Evolutionary conservation across 2,329 filamentous ascomycete species (phyloP).

Genomic region (Colletotrichum acutatum): DNA sequence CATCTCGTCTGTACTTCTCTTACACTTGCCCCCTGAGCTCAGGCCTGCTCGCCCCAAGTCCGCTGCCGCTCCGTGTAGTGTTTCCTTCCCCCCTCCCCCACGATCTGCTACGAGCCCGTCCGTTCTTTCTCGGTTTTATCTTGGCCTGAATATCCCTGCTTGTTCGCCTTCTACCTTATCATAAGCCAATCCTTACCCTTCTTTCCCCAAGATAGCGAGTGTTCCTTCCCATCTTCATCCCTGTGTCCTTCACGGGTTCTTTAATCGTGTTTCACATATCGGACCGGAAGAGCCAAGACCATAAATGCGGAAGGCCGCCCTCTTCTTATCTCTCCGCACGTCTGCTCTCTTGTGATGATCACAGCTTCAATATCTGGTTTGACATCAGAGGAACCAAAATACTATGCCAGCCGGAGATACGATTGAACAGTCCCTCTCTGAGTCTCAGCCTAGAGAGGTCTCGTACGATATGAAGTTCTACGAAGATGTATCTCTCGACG

Average conservation of each 20-base stretch:
- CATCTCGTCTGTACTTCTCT: slow-evolving; percentile 25
- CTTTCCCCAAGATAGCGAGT: slow-evolving; percentile 15
- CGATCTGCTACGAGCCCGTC: slow-evolving; percentile 11
- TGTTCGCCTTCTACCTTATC: neutral
- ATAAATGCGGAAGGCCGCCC: slow-evolving; percentile 16
- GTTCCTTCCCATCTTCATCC: neutral
- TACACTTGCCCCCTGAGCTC: slow-evolving; percentile 19
- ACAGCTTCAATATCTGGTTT: neutral
- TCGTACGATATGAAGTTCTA: slow-evolving; percentile 25
- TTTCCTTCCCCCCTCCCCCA: neutral
- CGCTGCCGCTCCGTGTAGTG: neutral
- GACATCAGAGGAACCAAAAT: neutral
- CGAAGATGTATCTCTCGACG: slow-evolving; percentile 40
- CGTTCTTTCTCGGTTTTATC: slow-evolving; percentile 19
- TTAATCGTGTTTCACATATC: slow-evolving; percentile 19
- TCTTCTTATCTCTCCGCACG: neutral
- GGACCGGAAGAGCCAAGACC: neutral
- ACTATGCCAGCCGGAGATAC: slow-evolving; percentile 45
- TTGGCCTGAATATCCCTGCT: slow-evolving; percentile 21
- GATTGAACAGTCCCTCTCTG: slow-evolving; percentile 48
- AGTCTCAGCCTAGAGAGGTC: slow-evolving; percentile 38
- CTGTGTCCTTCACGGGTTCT: slow-evolving; percentile 1
- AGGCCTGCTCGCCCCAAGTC: neutral
- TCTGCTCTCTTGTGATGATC: neutral
- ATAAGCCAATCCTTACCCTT: slow-evolving; percentile 4